phyloP scores from a whole-genome alignment of 2,329 filamentous ascomycete species.

The Scedosporium boydii region DNA sequence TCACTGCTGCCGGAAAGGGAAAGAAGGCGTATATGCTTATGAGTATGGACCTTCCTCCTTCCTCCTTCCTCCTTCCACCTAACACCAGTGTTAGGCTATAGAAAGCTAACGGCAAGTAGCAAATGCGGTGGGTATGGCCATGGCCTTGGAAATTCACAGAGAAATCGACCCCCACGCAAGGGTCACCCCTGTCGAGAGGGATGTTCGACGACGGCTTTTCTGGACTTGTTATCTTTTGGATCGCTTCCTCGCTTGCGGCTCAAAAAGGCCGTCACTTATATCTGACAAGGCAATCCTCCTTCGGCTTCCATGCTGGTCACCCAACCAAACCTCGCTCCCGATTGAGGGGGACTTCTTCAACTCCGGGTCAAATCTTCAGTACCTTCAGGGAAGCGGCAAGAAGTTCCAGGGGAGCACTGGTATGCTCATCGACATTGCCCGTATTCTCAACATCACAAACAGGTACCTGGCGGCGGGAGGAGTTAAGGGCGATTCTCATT shows the following conservation, averaged over 20 bases:
- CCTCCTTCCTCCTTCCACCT: neutral
- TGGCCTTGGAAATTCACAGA: conserved; percentile 71
- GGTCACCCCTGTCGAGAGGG: conserved; percentile 59
- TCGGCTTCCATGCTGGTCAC: conserved; percentile 65
- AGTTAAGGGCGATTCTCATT: conserved; percentile 82
- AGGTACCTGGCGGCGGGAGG: conserved; percentile 76
- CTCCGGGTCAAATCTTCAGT: conserved; percentile 66
- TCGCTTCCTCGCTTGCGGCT: conserved; percentile 72
- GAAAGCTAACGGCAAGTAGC: conserved; percentile 38
- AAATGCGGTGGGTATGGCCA: conserved; percentile 70
- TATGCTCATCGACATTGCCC: conserved; percentile 76
- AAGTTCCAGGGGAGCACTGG: conserved; percentile 66
- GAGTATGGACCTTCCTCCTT: conserved; percentile 37
- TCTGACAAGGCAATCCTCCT: conserved; percentile 68
- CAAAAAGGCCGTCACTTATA: conserved; percentile 71
- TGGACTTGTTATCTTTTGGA: conserved; percentile 87
- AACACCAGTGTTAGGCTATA: neutral
- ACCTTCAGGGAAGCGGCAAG: conserved; percentile 57
- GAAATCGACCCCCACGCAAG: conserved; percentile 57
- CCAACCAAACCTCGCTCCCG: conserved; percentile 48
- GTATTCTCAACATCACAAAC: conserved; percentile 75
- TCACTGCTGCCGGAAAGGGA: conserved; percentile 66
- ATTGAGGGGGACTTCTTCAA: conserved; percentile 76
- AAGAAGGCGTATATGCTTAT: conserved; percentile 84
- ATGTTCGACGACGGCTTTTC: conserved; percentile 71